Evolutionary conservation across 257 asterid species (phyloP), one percentile per base, ranked within the genome.

Genomic region (Solanum phureja): DNA sequence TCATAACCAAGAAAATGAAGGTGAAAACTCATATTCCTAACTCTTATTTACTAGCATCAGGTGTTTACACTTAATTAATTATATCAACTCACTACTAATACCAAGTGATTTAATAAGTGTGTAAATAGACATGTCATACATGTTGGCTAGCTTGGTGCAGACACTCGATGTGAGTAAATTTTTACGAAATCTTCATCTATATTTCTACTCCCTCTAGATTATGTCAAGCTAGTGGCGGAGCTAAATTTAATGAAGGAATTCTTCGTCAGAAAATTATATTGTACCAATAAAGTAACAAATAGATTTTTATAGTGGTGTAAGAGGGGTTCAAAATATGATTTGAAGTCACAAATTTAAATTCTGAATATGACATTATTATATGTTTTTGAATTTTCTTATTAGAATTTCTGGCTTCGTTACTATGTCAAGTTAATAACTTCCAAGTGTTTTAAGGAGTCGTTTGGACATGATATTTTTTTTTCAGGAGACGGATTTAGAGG

Each of bases 401-500:
- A 38, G 3, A 75, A 23, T 37, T 37, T 37, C 6, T 19, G 11
- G 0, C 21, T 34, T 21, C 2, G 6, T 3, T 68, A 27, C 3
- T 64, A 3, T 58, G n/a, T 19, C 29, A 23, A 62, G 6, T 62
- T 62, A 62, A 24, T 62, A 23, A 56, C 10, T 56, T 56, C 3
- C 64, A 56, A 56, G n/a, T 56, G 31, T 9, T 62, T 44, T 62
- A 8, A 62, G 29, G 29, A 1, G 27, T 3, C 69, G 27, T 60
- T 62, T 23, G 69, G 14, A 23, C 71, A 62, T 62, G 14, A 62
- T 68, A 3, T 44, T 38, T 52, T 56, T 18, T 71, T 33, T 72
- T 31, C 71, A 92, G 95, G 95, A 92, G 21, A 89, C 90, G 33
- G 91, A 90, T 91, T 86, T 87, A 58, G 95, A 92, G 72, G 94